These are phyloP conservation scores for Leishmania tarentolae DNA, from an alignment of 208 protist genomes.

Conservation along the genomic window DNA sequence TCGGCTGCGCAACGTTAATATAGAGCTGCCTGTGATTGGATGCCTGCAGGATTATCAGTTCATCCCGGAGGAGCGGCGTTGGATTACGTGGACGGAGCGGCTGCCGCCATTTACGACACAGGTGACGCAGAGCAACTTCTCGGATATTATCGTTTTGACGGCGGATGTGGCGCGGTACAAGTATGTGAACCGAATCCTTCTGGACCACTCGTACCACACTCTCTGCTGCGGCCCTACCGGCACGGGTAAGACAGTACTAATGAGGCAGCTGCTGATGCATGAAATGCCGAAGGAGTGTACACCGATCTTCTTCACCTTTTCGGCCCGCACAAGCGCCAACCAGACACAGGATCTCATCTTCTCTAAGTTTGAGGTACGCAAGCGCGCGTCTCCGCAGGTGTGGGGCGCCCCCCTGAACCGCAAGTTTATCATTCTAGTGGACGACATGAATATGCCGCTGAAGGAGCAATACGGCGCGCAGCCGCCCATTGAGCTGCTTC, in stretches of 20 bases:
- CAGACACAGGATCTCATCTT: slow-evolving; percentile 98
- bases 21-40: slow-evolving; percentile 90
- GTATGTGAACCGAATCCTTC: slow-evolving; percentile 93
- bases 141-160: slow-evolving; percentile 98
- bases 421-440: slow-evolving; percentile 96
- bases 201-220: slow-evolving; percentile 91
- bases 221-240: slow-evolving; percentile 97
- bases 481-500: slow-evolving; percentile 98
- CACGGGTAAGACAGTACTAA: slow-evolving; percentile 97
- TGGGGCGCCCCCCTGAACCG: slow-evolving; percentile 98
- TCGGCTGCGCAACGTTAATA: slow-evolving; percentile 54
- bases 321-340: slow-evolving; percentile 97
- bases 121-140: slow-evolving; percentile 90
- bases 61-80: slow-evolving; percentile 85
- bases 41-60: slow-evolving; percentile 96
- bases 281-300: slow-evolving; percentile 95
- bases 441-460: slow-evolving; percentile 99
- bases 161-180: slow-evolving; percentile 97
- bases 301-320: slow-evolving; percentile 97
- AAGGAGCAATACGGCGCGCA: slow-evolving; percentile 98
- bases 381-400: slow-evolving; percentile 93
- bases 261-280: slow-evolving; percentile 94
- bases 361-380: slow-evolving; percentile 96
- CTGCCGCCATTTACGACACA: slow-evolving; percentile 79
- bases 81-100: slow-evolving; percentile 95